A percentile compares a stretch with the other conserved stretches of the same genome.
phyloP scores from a whole-genome alignment of 2,329 filamentous ascomycete genomes.

The Pseudogymnoascus sp. region DNA sequence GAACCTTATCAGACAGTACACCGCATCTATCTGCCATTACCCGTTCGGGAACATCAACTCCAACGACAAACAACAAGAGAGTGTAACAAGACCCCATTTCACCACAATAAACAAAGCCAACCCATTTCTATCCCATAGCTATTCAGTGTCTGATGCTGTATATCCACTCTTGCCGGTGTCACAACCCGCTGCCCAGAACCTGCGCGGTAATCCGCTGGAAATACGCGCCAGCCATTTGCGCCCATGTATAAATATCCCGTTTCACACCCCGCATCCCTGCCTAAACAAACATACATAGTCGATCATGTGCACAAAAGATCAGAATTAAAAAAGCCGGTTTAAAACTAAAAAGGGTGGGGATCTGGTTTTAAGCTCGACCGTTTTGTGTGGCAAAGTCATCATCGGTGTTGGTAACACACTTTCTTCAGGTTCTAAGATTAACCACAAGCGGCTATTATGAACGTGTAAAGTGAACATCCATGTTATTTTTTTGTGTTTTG shows the following conservation, averaged over 20 bases:
- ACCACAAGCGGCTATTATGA: not conserved
- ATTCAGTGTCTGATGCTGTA: not conserved
- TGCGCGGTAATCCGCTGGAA: not conserved
- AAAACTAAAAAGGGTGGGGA: not conserved
- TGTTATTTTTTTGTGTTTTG: not conserved
- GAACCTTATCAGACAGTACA: not conserved
- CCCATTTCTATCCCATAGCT: not conserved
- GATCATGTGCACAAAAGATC: constrained; percentile 1
- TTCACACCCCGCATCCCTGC: constrained; percentile 1
- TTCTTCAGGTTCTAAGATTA: not conserved
- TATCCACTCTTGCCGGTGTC: not conserved
- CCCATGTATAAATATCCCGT: constrained; percentile 3
- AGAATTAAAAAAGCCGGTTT: not conserved
- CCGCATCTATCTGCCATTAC: not conserved
- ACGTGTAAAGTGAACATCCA: not conserved
- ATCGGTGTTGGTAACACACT: not conserved
- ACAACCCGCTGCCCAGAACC: not conserved
- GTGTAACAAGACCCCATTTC: not conserved
- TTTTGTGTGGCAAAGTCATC: not conserved
- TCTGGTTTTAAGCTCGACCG: not conserved
- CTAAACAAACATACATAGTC: constrained; percentile 5
- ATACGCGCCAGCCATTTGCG: not conserved
- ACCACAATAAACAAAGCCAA: not conserved
- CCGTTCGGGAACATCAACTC: constrained; percentile 1
- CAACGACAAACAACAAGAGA: not conserved